phyloP scores from a whole-genome alignment of 2,329 filamentous ascomycete species.

The Aspergillus clavatus region DNA sequence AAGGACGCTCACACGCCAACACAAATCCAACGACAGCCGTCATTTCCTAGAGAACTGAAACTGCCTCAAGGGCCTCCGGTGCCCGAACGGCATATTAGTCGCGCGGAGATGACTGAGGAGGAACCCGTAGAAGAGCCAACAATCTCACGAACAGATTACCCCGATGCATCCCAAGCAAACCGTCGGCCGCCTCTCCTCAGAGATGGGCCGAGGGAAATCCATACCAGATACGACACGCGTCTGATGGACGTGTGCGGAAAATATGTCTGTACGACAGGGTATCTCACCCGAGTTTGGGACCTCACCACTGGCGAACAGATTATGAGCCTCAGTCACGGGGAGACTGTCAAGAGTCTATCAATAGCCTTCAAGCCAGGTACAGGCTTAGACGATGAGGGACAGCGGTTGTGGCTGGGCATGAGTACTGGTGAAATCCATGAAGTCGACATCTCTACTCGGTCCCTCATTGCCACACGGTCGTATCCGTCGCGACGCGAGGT shows the following conservation, averaged over 20 bases:
- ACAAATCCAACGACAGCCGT: constrained; percentile 24
- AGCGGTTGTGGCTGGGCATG: constrained; percentile 82
- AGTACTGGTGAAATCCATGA: constrained; percentile 85
- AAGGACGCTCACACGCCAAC: constrained; percentile 18
- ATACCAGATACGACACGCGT: constrained; percentile 80
- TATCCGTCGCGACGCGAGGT: constrained; percentile 77
- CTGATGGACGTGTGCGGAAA: constrained; percentile 85
- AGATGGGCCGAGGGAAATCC: constrained; percentile 68
- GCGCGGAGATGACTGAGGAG: constrained; percentile 49
- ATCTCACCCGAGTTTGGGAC: constrained; percentile 84
- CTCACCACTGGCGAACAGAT: constrained; percentile 73
- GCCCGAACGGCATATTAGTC: constrained; percentile 21
- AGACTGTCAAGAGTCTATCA: constrained; percentile 75
- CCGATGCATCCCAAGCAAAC: constrained; percentile 79
- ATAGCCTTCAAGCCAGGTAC: constrained; percentile 79
- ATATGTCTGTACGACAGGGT: constrained; percentile 79
- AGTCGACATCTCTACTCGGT: constrained; percentile 72
- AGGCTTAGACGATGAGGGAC: constrained; percentile 74
- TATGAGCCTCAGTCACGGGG: constrained; percentile 76
- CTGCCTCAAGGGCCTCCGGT: constrained; percentile 15
- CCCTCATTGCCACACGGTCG: constrained; percentile 62
- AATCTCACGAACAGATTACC: constrained; percentile 61
- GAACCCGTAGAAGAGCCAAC: constrained; percentile 47
- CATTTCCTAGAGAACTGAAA: constrained; percentile 25
- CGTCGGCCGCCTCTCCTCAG: constrained; percentile 73